Conservation (phyloP, 768 basidiomycete species). For the Boletus rex-veris region DNA sequence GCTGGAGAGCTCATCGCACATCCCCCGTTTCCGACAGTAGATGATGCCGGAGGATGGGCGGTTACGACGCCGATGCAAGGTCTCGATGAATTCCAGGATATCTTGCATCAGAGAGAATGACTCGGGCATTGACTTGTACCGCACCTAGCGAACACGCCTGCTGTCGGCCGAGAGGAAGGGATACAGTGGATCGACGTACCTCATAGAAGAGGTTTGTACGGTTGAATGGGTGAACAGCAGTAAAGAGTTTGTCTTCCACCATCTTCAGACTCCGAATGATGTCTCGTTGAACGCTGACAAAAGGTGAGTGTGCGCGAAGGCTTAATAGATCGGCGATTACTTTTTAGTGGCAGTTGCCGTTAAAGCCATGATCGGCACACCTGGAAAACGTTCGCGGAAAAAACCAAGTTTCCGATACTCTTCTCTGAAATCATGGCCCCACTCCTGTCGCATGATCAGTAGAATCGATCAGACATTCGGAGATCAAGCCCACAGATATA, state of each 20-base stretch:
- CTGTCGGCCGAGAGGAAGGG: not conserved
- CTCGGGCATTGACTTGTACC: constrained; percentile 55
- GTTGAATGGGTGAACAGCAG: constrained; percentile 78
- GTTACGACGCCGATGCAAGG: constrained; percentile 56
- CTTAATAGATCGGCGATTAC: constrained; percentile 32
- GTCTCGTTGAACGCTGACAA: constrained; percentile 64
- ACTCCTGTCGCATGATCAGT: constrained; percentile 50
- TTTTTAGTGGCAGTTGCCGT: constrained; percentile 77
- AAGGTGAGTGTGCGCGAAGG: constrained; percentile 1
- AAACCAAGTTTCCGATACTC: constrained; percentile 71
- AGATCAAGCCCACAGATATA: constrained; percentile 56
- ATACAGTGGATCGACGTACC: constrained; percentile 33
- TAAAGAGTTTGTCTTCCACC: constrained; percentile 50
- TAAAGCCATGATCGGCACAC: constrained; percentile 82
- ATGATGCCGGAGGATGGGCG: constrained; percentile 67
- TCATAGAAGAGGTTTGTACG: constrained; percentile 79
- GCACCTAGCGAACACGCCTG: constrained; percentile 41
- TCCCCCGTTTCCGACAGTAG: constrained; percentile 66
- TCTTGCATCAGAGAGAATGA: constrained; percentile 57
- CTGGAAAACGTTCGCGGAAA: constrained; percentile 62
- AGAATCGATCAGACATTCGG: not conserved
- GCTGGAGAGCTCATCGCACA: constrained; percentile 63
- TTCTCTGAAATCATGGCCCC: constrained; percentile 78
- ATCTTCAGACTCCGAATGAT: constrained; percentile 68
- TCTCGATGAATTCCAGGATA: constrained; percentile 62